Conservation (phyloP, 163 green algal species). For the Chloromonas sp. region DNA sequence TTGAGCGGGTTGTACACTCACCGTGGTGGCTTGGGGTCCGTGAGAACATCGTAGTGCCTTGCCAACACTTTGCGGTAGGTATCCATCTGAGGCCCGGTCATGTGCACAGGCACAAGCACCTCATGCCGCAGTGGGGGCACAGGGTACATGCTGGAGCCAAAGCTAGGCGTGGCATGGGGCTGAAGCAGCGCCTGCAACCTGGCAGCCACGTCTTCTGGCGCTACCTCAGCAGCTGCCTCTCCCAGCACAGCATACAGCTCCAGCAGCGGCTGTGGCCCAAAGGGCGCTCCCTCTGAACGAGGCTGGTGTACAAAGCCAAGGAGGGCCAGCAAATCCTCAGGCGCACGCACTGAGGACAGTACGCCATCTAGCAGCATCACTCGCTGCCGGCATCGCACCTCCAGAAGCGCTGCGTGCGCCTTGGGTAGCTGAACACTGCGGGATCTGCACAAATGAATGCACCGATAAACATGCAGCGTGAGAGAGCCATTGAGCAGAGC, state of each 20-base stretch:
- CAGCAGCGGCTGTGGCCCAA: background rate
- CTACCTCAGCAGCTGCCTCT: constrained; percentile 2
- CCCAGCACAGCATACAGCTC: constrained; percentile 5
- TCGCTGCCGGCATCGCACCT: background rate
- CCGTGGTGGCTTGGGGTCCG: constrained; percentile 54
- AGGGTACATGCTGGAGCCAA: constrained; percentile 1
- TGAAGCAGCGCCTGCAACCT: constrained; percentile 22
- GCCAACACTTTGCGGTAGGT: constrained; percentile 55
- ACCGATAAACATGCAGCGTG: too few species aligned
- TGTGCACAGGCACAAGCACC: constrained; percentile 6
- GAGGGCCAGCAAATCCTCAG: constrained; percentile 13
- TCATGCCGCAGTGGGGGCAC: background rate
- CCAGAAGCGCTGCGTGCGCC: constrained; percentile 15
- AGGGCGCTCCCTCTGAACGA: background rate
- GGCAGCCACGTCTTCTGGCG: constrained; percentile 2
- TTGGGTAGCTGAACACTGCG: constrained; percentile 9
- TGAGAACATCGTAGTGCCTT: constrained; percentile 58
- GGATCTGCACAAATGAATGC: background rate
- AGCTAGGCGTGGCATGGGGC: background rate
- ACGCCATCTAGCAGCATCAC: constrained; percentile 5
- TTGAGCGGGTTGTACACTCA: background rate
- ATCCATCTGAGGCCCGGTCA: constrained; percentile 19
- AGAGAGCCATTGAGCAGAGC: too few species aligned
- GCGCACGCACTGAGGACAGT: background rate
- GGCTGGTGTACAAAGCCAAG: background rate